Conservation (phyloP, 352 stramenopile genomes). For the Elongisporangium anandrum region DNA sequence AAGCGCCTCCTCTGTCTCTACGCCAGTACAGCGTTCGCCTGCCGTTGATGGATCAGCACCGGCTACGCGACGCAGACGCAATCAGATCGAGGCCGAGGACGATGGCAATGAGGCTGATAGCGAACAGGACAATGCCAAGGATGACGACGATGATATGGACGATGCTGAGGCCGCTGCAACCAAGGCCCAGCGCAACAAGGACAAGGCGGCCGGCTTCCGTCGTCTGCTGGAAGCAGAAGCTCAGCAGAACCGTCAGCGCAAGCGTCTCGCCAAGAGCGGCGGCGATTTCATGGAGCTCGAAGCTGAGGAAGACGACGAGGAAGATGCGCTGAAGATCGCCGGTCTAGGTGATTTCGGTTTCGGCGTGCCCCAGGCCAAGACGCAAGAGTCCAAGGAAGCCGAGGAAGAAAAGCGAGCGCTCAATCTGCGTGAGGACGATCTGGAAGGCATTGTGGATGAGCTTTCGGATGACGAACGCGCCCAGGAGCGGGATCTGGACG, state of each 20-base stretch:
- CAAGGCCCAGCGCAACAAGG: slow-evolving; percentile 17
- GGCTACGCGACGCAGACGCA: slow-evolving; percentile 15
- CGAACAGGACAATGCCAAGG: slow-evolving; percentile 40
- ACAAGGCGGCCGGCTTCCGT: slow-evolving; percentile 68
- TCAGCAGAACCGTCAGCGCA: slow-evolving; percentile 43
- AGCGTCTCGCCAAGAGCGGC: slow-evolving; percentile 42
- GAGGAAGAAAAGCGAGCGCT: slow-evolving; percentile 75
- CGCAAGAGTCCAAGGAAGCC: slow-evolving; percentile 66
- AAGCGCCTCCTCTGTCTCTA: neutral
- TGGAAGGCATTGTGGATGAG: slow-evolving; percentile 84
- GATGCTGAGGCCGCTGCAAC: neutral
- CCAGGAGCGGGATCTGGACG: slow-evolving; percentile 59
- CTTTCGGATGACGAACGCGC: slow-evolving; percentile 79
- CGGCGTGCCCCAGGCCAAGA: slow-evolving; percentile 61
- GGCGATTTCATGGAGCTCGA: slow-evolving; percentile 76
- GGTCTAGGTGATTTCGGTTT: slow-evolving; percentile 85
- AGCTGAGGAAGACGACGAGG: slow-evolving; percentile 84
- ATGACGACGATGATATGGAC: slow-evolving; percentile 13
- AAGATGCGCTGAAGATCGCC: slow-evolving; percentile 78
- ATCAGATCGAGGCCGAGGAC: slow-evolving; percentile 34
- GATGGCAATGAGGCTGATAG: slow-evolving; percentile 62
- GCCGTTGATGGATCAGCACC: neutral
- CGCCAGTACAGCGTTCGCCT: neutral
- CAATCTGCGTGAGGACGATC: slow-evolving; percentile 70
- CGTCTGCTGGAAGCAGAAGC: slow-evolving; percentile 62